A percentile compares a stretch with the other conserved stretches of the same genome.
Evolutionary conservation across 257 asterid genomes (phyloP).

Genomic region (Nicotiana otophora): DNA sequence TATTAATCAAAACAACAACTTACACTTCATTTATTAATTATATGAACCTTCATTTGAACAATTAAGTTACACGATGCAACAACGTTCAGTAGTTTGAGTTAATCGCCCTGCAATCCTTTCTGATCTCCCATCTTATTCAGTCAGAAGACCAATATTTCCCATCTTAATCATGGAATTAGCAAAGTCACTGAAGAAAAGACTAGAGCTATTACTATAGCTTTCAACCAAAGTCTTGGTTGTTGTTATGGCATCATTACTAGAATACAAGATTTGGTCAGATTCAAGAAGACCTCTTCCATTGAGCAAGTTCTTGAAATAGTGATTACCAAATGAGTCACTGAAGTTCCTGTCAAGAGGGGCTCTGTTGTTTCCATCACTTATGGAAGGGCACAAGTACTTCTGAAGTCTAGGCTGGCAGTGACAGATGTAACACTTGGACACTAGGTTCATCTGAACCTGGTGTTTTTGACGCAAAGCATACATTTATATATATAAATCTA

Average conservation of each 20-base stretch:
- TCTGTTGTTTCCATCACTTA: constrained; percentile 60
- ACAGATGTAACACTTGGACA: too few relatives aligned
- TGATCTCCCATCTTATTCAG: constrained; percentile 58
- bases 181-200: constrained; percentile 47
- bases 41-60: not conserved
- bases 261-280: constrained; percentile 54
- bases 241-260: constrained; percentile 30
- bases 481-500: too few relatives aligned
- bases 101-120: constrained; percentile 57
- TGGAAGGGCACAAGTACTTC: constrained; percentile 35
- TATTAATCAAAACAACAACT: not conserved
- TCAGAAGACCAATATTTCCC: constrained; percentile 55
- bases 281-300: constrained; percentile 55
- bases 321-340: constrained; percentile 58
- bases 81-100: constrained; percentile 11
- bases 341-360: constrained; percentile 58
- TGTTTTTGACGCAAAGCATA: too few relatives aligned
- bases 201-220: constrained; percentile 37
- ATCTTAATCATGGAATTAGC: constrained; percentile 60
- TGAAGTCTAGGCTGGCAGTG: constrained; percentile 19
- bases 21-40: not conserved
- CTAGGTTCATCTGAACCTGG: too few relatives aligned
- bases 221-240: constrained; percentile 41
- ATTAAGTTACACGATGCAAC: not conserved
- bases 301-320: constrained; percentile 56